Evolutionary conservation across 805 yeast genomes (phyloP).

Genomic region (Candida andamanensis): DNA sequence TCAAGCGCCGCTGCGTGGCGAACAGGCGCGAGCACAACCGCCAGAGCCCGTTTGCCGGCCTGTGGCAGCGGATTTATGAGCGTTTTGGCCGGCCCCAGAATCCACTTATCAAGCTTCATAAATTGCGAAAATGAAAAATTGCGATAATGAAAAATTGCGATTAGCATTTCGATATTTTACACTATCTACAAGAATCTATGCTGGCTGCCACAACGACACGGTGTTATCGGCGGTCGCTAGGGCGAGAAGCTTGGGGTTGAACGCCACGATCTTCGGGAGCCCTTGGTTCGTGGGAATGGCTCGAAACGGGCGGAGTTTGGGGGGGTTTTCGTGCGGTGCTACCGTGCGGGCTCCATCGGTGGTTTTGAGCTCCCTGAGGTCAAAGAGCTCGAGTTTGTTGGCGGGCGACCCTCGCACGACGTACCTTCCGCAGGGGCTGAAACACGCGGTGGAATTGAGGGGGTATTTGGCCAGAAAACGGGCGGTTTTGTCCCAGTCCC

Average conservation of each 20-base stretch:
- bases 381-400: constrained; percentile 24
- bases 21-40: too few relatives aligned
- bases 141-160: too few relatives aligned
- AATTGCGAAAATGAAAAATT: too few relatives aligned
- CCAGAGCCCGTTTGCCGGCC: too few relatives aligned
- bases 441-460: constrained; percentile 27
- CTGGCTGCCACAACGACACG: constrained; percentile 37
- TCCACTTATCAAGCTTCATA: too few relatives aligned
- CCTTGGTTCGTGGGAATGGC: constrained; percentile 20
- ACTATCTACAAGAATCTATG: neutral
- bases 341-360: constrained; percentile 16
- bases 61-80: too few relatives aligned
- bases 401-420: constrained; percentile 28
- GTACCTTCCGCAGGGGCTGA: constrained; percentile 38
- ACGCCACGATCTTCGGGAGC: constrained; percentile 46
- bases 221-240: constrained; percentile 60
- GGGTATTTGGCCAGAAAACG: constrained; percentile 24
- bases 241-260: constrained; percentile 57
- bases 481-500: constrained; percentile 29
- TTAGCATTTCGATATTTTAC: too few relatives aligned
- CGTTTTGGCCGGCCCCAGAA: too few relatives aligned
- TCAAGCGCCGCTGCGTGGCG: too few relatives aligned
- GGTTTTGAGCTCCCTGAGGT: constrained; percentile 20
- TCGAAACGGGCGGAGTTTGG: constrained; percentile 18
- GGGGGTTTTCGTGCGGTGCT: constrained; percentile 15